Base-by-base conservation (phyloP, 2,329 filamentous ascomycete species). In the Lachnellula suecica region DNA sequence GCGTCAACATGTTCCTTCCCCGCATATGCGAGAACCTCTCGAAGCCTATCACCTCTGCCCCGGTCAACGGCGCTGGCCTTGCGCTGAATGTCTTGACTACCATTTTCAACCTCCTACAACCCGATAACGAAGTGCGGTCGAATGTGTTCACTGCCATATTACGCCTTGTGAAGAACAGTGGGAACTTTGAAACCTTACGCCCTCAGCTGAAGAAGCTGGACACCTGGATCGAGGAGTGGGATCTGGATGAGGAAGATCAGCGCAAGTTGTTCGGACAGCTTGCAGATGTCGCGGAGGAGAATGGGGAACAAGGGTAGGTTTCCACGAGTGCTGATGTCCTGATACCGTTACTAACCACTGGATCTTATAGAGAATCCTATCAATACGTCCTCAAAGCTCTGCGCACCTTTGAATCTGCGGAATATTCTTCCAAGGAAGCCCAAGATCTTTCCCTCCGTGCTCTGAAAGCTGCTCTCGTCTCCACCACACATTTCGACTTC, bases 41-140 rank as follows among this genome's bases (percentile, higher is more conserved):
- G 61, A 88, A 90, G 71, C 93, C 94, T 59, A 84, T 97, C 69
- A 84, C 87, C 57, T 89, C 89, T 57, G 96, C 93, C 46, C 89
- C 91, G 49, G 78, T 87, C 63, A 92, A 96, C 75, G 91, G 92
- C 63, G 80, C 88, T 58, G 87, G 88, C 45, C 83, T 99, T 60
- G 91, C 91, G 59, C 87, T 97, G 63, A 91, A 91, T 62, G 88
- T 94, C 64, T 83, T 99, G 63, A 91, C 90, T 68, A 97, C 92
- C 65, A 85, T 99, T 68, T 99, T 97, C 86, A 99, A 99, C 81
- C 87, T 95, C 61, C 82, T 97, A 62, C 76, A 85, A 62, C 76
- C 85, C 56, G 78, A 85, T 66, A 87, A 91, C 68, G 86, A 90
- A 50, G 82, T 89, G 68, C 87, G 94, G 56, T 96, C 88, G 74